Conservation (phyloP, 2,329 filamentous ascomycete species). For the Ascochyta clinopodiicola region DNA sequence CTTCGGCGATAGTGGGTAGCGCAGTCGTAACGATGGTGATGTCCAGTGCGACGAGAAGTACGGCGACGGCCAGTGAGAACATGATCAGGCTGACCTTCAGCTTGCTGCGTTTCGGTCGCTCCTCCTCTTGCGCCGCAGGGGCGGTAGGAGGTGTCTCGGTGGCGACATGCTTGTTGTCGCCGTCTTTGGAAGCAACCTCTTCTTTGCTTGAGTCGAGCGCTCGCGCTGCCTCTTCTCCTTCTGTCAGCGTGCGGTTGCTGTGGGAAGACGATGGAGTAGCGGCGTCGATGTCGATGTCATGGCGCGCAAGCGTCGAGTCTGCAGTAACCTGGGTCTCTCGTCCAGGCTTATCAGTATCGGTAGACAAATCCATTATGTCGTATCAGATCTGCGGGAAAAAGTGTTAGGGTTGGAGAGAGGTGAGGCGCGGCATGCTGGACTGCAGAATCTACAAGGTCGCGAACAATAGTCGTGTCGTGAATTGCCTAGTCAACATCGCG, state of each 20-base stretch:
- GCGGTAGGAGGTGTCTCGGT: conserved; percentile 13
- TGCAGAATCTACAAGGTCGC: conserved; percentile 3
- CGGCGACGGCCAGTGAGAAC: conserved; percentile 58
- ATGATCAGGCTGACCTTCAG: conserved; percentile 58
- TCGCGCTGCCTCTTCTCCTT: conserved; percentile 3
- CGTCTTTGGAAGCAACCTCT: conserved; percentile 7
- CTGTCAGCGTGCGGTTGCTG: conserved; percentile 23
- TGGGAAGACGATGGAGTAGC: conserved; percentile 21
- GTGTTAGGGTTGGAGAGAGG: conserved; percentile 1
- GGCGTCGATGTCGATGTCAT: conserved; percentile 19
- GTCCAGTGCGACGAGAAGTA: conserved; percentile 67
- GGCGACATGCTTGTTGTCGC: conserved; percentile 10
- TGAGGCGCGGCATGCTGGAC: conserved; percentile 8
- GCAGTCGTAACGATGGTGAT: conserved; percentile 70
- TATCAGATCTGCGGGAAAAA: conserved; percentile 1
- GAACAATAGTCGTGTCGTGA: conserved; percentile 8
- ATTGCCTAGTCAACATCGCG: conserved; percentile 5
- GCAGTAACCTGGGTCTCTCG: conserved; percentile 1
- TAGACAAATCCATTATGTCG: conserved; percentile 15
- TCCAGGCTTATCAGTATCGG: conserved; percentile 7
- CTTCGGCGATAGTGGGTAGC: conserved; percentile 64
- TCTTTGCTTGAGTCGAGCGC: conserved; percentile 2
- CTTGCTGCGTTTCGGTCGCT: conserved; percentile 44
- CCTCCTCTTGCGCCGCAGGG: conserved; percentile 28
- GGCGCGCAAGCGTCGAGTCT: conserved; percentile 2